A percentile compares a stretch with the other conserved stretches of the same genome.
These are phyloP conservation scores for Phytopythium vexans DNA, from an alignment of 352 stramenopile species.

Conservation along the genomic window DNA sequence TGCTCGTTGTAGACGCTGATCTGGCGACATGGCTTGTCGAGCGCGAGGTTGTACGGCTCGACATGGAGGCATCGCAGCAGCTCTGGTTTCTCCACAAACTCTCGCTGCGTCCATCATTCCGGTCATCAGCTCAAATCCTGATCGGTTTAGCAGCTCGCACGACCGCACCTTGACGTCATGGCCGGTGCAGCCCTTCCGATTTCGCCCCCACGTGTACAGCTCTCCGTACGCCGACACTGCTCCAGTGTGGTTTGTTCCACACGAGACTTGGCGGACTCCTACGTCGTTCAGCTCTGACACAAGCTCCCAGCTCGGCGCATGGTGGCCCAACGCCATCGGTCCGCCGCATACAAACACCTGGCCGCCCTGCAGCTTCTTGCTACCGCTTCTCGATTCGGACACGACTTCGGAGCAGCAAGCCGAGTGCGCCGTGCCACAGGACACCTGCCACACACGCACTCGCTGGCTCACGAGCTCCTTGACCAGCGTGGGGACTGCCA, in stretches of 20 bases:
- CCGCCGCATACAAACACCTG: conserved; percentile 88
- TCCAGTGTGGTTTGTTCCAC: conserved; percentile 87
- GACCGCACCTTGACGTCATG: conserved; percentile 42
- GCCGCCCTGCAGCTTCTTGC: conserved; percentile 71
- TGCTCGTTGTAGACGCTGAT: conserved; percentile 91
- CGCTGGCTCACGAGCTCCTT: conserved; percentile 55
- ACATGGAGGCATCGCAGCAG: conserved; percentile 81
- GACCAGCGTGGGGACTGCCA: conserved; percentile 83
- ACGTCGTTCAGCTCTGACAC: conserved; percentile 50
- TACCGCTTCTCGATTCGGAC: conserved; percentile 48
- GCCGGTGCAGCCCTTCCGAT: conserved; percentile 88
- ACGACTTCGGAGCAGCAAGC: conserved; percentile 72
- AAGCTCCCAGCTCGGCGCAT: conserved; percentile 68
- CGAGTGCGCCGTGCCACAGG: conserved; percentile 77
- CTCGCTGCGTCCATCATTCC: conserved; percentile 13
- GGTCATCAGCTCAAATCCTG: not conserved
- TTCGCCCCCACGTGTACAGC: conserved; percentile 92
- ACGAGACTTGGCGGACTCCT: conserved; percentile 72
- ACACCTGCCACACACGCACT: conserved; percentile 75
- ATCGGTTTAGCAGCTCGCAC: not conserved
- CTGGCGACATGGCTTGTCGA: conserved; percentile 70
- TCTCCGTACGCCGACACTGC: conserved; percentile 87
- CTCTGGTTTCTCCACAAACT: conserved; percentile 75
- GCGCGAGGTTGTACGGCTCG: conserved; percentile 87
- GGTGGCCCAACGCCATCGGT: conserved; percentile 74